Evolutionary conservation across 2,329 filamentous ascomycete genomes (phyloP), one percentile per base, ranked within the genome.

Genomic region (Penicillium sp.): DNA sequence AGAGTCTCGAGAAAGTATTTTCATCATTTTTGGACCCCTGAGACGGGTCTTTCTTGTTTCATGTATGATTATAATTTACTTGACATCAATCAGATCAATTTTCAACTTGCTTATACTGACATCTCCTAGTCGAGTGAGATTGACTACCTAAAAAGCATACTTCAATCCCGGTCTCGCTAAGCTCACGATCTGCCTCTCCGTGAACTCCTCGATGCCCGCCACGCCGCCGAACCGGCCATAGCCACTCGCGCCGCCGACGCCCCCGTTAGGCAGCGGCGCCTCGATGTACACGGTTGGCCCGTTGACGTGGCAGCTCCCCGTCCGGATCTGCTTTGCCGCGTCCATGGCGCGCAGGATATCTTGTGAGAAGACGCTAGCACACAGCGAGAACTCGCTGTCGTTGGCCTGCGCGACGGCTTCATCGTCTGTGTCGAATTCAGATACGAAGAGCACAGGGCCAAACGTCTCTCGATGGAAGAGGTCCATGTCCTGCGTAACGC

Each of bases 231-330:
- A 79, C 13, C 75, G 60, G 1, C 76, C 76, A 49, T 73, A 77
- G 5, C 75, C 74, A 47, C 71, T 72, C 24, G 46, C 42, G 3
- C 70, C 70, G 50, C 75, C 75, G 4, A 66, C 70, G 10, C 75
- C 75, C 15, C 75, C 74, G 52, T 77, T 74, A 0, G 74, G 73
- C 36, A 77, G 59, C n/a, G 70, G 66, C 12, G 66, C 58, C 59
- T 78, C 74, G n/a, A 76, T 73, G 52, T 76, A 74, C 6, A 76
- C 65, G 1, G 75, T 74, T 60, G 75, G 74, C 47, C 70, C 71
- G 47, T 78, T 78, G 53, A 78, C 68, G 51, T 77, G 74, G 26
- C 74, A 74, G 34, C 70, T 73, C 12, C 53, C 49, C 16, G 49
- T 47, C 28, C 49, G 48, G 26, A 55, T 52, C 28, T 31, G 36